Evolutionary conservation across 2,329 filamentous ascomycete species (phyloP).

Genomic region (Nigrospora oryzae): DNA sequence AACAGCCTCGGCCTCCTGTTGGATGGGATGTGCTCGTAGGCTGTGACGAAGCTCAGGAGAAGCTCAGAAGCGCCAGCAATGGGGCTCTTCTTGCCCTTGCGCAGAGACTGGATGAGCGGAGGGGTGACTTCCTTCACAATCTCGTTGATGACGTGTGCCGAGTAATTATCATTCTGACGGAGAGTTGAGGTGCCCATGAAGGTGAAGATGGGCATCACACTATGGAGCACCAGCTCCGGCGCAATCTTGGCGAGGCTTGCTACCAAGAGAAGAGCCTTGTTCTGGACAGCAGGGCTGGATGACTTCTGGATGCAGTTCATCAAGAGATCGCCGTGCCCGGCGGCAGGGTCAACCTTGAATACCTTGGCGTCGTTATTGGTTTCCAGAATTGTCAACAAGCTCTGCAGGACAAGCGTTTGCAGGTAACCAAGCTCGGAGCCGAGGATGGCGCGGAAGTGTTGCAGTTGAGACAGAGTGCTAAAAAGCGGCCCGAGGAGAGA

Average conservation of each 20-base stretch:
- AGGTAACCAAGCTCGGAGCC: constrained; percentile 86
- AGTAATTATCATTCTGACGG: constrained; percentile 92
- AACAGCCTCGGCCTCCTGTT: constrained; percentile 80
- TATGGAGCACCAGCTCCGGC: constrained; percentile 87
- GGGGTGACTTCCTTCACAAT: constrained; percentile 93
- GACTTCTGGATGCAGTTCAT: constrained; percentile 92
- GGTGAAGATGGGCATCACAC: constrained; percentile 98
- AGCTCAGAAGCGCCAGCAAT: constrained; percentile 81
- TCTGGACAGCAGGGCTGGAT: constrained; percentile 87
- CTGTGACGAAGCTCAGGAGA: constrained; percentile 89
- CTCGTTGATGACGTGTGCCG: constrained; percentile 88
- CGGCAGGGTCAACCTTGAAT: constrained; percentile 65
- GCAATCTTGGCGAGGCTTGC: constrained; percentile 79
- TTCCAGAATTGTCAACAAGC: constrained; percentile 76
- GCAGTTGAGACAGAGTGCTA: constrained; percentile 75
- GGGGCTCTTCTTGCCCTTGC: constrained; percentile 68
- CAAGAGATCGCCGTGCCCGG: constrained; percentile 79
- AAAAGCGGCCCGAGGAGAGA: constrained; percentile 75
- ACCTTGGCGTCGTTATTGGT: constrained; percentile 55
- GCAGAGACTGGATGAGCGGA: constrained; percentile 76
- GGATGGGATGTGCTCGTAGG: constrained; percentile 89
- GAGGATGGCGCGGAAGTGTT: constrained; percentile 72
- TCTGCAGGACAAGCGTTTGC: constrained; percentile 75
- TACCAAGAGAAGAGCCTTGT: constrained; percentile 79
- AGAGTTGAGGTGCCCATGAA: constrained; percentile 93